Base-by-base conservation (phyloP, 306 rosid species). In the Arachis hypogaea region DNA sequence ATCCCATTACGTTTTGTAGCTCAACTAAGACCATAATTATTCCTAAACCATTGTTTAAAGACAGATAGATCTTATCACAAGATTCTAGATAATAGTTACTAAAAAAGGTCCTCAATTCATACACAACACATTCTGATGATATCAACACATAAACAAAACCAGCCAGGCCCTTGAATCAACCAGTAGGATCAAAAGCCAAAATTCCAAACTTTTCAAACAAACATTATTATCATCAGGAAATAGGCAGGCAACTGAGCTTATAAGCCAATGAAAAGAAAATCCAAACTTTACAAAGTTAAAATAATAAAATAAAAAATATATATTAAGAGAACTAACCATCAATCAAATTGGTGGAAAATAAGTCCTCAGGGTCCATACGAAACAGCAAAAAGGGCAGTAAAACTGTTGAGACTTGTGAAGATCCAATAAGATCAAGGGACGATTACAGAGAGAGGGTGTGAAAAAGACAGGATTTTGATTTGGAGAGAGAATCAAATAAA, bases 291-390 rank as follows among this genome's bases (percentile, higher is more conserved):
- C 7, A 22, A 4, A 12, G 66, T 10, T 6, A 61, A 61, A 36
- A 61, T 36, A 61, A 36, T 61, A 61, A 14, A 30, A 22, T 7
- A 46, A 68, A 47, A 50, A 4, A 22, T n/a, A n/a, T 16, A 33
- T 66, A 16, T 3, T 11, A 59, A 66, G 56, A 44, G 75, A 8
- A 80, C 85, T 74, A 42, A 85, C 89, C 86, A 64, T 85, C 89
- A 33, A 74, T 77, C 42, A 82, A 83, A 74, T 59, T 60, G 59
- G 68, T 5, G 71, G 80, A 59, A 81, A 80, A 80, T 29, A 82
- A 69, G 1, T 66, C 80, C 63, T 82, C 74, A 22, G 87, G 82
- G 38, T 85, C 87, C 89, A 85, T 85, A 29, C 61, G 8, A 44
- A 52, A 46, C 40, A 52, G 65, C 18, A 60, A 8, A 75, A 55